Evolutionary conservation across 495 filamentous ascomycete genomes (phyloP).

Genomic region (Aspergillus funiculosus): DNA sequence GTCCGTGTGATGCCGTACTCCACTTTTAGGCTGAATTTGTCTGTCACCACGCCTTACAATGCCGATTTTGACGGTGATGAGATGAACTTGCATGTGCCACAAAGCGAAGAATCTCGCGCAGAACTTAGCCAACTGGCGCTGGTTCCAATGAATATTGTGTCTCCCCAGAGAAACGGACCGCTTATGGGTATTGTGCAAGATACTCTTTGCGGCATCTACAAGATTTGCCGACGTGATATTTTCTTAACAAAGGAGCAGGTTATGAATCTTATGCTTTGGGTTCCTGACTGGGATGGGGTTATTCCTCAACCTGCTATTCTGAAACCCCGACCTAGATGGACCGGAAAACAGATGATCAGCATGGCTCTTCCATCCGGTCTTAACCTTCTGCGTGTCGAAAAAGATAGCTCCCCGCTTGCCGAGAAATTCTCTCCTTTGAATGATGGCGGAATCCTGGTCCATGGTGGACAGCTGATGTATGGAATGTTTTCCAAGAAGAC

Average conservation of each 20-base stretch:
- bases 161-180: constrained; percentile 91
- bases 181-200: constrained; percentile 99
- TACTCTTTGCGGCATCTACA: constrained; percentile 92
- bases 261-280: constrained; percentile 95
- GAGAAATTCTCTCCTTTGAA: constrained; percentile 59
- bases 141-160: constrained; percentile 96
- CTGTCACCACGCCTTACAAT: constrained; percentile 97
- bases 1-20: constrained; percentile 98
- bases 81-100: constrained; percentile 99
- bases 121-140: constrained; percentile 91
- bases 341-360: constrained; percentile 97
- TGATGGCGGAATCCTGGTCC: constrained; percentile 76
- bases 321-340: constrained; percentile 90
- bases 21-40: constrained; percentile 93
- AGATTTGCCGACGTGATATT: constrained; percentile 86
- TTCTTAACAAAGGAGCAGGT: constrained; percentile 86
- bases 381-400: constrained; percentile 63
- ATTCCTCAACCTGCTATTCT: constrained; percentile 87
- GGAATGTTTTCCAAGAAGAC: constrained; percentile 90
- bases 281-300: constrained; percentile 93
- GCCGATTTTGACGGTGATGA: constrained; percentile 99
- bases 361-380: constrained; percentile 83
- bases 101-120: constrained; percentile 90
- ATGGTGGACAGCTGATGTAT: constrained; percentile 82
- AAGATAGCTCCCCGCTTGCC: constrained; percentile 45